Base-by-base conservation (phyloP, 1,139 yeast genomes). In the Pichia sp. region DNA sequence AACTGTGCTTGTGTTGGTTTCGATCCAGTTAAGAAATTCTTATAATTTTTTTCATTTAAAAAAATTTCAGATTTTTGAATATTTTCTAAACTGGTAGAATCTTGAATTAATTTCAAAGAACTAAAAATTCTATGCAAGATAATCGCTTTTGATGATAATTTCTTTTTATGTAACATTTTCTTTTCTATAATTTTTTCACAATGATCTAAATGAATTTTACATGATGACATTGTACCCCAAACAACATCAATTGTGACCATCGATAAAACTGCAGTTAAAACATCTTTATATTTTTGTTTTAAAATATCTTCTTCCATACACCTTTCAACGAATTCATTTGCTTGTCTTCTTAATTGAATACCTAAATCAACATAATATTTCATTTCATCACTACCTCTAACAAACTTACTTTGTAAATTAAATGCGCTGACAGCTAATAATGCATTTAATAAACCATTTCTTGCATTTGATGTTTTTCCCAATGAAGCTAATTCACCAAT, bases 191-290 rank as follows among this genome's bases (percentile, higher is more conserved):
- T 82, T 48, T 75, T 75, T 49, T 87, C 92, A 66, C 95, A 85
- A 58, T 89, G 80, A 43, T 79, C 75, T 46, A 87, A 69, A 62
- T 87, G 86, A 48, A 80, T 74, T 50, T 80, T 79, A 55, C 95
- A 86, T 54, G 86, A 95, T 49, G 83, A 82, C 94, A 85, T 86
- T 2, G 94, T 82, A 1, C 96, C 96, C 86, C 95, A 84, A 8
- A 86, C 92, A 46, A 86, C 81, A 65, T 87, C 96, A 45, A 87
- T 87, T 24, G 90, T 80, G 41, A 82, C 86, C 95, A 87, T 86
- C 2, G 94, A 81, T 65, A 87, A 71, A 23, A 87, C 82, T 0
- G 95, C 94, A 42, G 89, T 84, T 32, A 87, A 65, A 6, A 87
- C 86, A 59, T 87, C 96, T 59, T 87, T 87, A 61, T 87, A 87